These are phyloP conservation scores for Hygrophorus pudorinus DNA, from an alignment of 768 basidiomycete genomes.

Conservation along the genomic window DNA sequence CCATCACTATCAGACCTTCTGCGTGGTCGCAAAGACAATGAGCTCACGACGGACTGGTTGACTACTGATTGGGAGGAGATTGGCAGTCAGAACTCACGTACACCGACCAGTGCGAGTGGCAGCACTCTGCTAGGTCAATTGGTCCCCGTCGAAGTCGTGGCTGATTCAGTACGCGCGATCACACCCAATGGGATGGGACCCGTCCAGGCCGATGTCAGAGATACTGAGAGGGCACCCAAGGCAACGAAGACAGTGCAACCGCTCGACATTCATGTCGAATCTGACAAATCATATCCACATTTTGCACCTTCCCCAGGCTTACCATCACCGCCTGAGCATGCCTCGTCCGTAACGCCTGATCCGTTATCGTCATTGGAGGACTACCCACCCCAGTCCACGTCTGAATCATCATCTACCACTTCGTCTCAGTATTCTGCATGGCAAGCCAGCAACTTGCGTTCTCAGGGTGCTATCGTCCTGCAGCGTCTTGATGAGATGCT, in stretches of 20 bases:
- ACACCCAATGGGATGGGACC: slow-evolving; percentile 8
- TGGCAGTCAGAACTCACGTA: slow-evolving; percentile 17
- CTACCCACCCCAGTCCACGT: slow-evolving; percentile 59
- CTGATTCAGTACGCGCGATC: slow-evolving; percentile 7
- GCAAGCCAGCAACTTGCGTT: slow-evolving; percentile 11
- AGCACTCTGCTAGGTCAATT: slow-evolving; percentile 20
- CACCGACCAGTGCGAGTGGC: slow-evolving; percentile 35
- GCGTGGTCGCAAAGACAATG: slow-evolving; percentile 43
- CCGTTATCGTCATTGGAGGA: slow-evolving; percentile 70
- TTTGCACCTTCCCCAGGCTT: slow-evolving; percentile 28
- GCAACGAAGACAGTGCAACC: slow-evolving; percentile 28
- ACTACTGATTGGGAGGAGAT: slow-evolving; percentile 61
- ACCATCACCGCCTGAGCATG: slow-evolving; percentile 43
- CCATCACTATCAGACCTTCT: slow-evolving; percentile 61
- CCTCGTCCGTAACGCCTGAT: slow-evolving; percentile 62
- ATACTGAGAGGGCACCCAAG: slow-evolving; percentile 33
- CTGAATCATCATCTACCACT: slow-evolving; percentile 63
- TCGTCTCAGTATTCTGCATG: slow-evolving; percentile 51
- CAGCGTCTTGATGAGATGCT: slow-evolving; percentile 65
- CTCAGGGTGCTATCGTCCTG: slow-evolving; percentile 45
- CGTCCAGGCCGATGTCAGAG: slow-evolving; percentile 17
- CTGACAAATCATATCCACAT: slow-evolving; percentile 16
- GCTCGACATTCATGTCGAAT: slow-evolving; percentile 13
- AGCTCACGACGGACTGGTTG: slow-evolving; percentile 18
- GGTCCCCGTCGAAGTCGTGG: slow-evolving; percentile 10